Conservation (phyloP, 2,329 filamentous ascomycete genomes). For the Diaporthe sp. region DNA sequence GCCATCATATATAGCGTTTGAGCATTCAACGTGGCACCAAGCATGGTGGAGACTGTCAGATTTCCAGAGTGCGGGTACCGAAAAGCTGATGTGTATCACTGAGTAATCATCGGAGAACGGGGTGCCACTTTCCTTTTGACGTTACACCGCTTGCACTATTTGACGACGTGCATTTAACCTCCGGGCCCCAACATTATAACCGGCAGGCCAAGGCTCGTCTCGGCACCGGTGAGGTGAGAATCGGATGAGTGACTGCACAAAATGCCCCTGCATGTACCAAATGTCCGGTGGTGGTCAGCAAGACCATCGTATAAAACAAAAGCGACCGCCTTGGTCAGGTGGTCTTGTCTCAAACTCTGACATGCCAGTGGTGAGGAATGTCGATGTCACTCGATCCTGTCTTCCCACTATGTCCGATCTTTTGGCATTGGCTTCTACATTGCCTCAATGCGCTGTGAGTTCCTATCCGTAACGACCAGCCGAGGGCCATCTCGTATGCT, state of each 20-base stretch:
- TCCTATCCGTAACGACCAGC: not conserved
- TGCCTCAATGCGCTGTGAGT: slow-evolving; percentile 19
- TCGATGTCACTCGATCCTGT: not conserved
- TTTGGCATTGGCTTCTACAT: not conserved
- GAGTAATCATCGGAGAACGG: not conserved
- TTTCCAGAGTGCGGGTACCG: not conserved
- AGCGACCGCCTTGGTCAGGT: not conserved
- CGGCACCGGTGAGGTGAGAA: not conserved
- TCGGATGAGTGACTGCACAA: too few relatives aligned
- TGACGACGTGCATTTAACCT: not conserved
- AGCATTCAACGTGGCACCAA: not conserved
- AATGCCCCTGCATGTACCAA: not conserved
- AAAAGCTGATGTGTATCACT: not conserved
- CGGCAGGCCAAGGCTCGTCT: not conserved
- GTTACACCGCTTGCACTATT: not conserved
- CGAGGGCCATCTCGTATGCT: not conserved
- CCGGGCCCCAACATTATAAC: not conserved
- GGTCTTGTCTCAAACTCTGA: not conserved
- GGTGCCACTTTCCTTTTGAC: not conserved
- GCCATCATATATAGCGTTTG: not conserved
- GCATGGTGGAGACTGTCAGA: not conserved
- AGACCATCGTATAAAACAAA: not conserved
- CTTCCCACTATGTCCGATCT: not conserved
- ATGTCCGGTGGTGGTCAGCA: not conserved
- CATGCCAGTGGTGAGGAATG: not conserved